Evolutionary conservation across 2,329 filamentous ascomycete genomes (phyloP), one percentile per base, ranked within the genome.

Genomic region (Neophaeococcomyces aloes): DNA sequence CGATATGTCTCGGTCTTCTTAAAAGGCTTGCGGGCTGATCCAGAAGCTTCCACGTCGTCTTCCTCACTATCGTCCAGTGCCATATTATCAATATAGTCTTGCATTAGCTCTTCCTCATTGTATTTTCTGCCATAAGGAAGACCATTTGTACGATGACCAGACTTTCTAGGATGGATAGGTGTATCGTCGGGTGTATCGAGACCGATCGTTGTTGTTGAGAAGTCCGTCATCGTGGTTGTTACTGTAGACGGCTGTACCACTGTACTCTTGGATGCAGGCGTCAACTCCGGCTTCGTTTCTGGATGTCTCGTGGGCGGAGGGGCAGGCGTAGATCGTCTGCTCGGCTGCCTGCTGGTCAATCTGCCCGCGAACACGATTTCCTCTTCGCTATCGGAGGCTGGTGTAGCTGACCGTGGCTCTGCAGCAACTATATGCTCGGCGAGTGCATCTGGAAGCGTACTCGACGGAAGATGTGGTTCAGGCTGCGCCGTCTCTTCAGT

Each of bases 81-180:
- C 41, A 66, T 59, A 37, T 66, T 65, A 17, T 56, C 60, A 42
- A 86, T 79, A 53, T 87, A 87, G 55, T 88, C 83, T 1, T 75
- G 73, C 53, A 79, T 63, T 32, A 78, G 66, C 1, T 69, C 73
- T 30, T 79, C 75, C 14, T 80, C 71, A 6, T 72, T 67, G 2
- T 60, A 61, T n/a, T 31, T 21, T 17, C 42, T 21, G 10, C 39
- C 31, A 29, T 34, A 42, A 14, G 29, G 39, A 19, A 29, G 25
- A 21, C 15, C 14, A 7, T 42, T 29, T 11, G 17, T 25, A 7
- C 13, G 30, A 3, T 42, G 23, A 14, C 30, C 25, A 13, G 15
- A 30, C 14, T 18, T 35, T 7, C 11, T 29, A 23, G 14, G 15
- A 35, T 30, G 7, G 13, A 27, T 14, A 8, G 18, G 13, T n/a